Conservation (phyloP, 371 early-diverging fungal species). For the Massospora cicadina region DNA sequence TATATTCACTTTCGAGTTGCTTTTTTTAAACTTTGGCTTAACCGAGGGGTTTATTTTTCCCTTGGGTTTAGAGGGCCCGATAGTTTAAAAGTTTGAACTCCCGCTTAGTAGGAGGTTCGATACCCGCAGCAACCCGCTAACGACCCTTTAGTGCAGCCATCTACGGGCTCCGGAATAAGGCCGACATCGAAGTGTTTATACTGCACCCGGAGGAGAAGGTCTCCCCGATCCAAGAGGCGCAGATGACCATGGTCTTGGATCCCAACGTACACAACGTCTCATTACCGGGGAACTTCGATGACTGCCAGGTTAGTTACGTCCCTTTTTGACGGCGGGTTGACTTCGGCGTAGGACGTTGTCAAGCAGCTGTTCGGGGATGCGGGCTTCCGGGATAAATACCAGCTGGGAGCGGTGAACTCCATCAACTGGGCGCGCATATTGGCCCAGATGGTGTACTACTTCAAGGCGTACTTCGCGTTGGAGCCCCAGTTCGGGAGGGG, state of each 20-base stretch:
- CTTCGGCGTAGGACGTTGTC: constrained; percentile 43
- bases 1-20: too few species aligned
- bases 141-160: constrained; percentile 94
- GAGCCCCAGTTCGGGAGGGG: constrained; percentile 25
- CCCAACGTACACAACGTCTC: constrained; percentile 83
- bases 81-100: constrained; percentile 2
- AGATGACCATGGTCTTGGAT: constrained; percentile 92
- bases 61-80: neutral
- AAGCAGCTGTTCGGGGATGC: constrained; percentile 72
- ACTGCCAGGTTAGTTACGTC: constrained; percentile 51
- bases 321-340: too few species aligned
- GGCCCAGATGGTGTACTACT: constrained; percentile 90
- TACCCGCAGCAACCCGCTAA: too few species aligned
- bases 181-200: constrained; percentile 81
- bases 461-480: constrained; percentile 69
- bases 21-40: too few species aligned
- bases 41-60: too few species aligned
- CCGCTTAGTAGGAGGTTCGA: neutral
- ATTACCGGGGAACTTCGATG: constrained; percentile 88
- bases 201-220: constrained; percentile 82
- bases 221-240: constrained; percentile 86
- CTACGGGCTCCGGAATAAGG: constrained; percentile 86
- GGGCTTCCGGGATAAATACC: constrained; percentile 50
- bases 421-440: constrained; percentile 97
- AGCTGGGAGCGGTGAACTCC: constrained; percentile 92